Evolutionary conservation across 768 basidiomycete genomes (phyloP), one percentile per base, ranked within the genome.

Genomic region (Leccinum incarnatum): DNA sequence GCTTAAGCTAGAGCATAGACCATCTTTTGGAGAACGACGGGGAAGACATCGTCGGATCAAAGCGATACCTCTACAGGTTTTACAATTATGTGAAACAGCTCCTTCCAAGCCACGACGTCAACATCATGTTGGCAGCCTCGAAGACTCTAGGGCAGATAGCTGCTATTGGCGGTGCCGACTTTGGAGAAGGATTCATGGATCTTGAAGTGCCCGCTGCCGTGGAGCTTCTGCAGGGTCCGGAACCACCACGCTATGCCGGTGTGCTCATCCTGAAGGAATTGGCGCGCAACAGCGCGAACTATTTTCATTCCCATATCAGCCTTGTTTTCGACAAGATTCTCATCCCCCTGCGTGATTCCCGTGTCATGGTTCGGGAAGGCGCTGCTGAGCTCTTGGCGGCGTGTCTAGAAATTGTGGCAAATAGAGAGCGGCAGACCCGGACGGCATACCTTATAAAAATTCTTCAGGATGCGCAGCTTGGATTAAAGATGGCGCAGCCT

Each of bases 241-340:
- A 98, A 70, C 82, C 88, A 27, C 87, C 89, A 2, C 83, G 96
- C 56, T 96, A 97, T 74, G 93, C 93, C 0, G 95, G 95, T 1
- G 95, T 98, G 2, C 83, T 98, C 54, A 91, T 98, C 51, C 74
- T 98, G 40, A 95, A 95, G 75, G 95, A 97, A 73, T 81, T 99
- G 45, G 95, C 97, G 2, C 82, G 86, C 29, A 90, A 94, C 73
- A 95, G 90, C 62, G 89, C 93, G 0, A 84, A 80, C 7, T 88
- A 94, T 66, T 96, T 98, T 74, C 87, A 93, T 66, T 83, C 91
- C 2, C 89, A 93, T 73, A 94, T 98, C 21, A 82, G 83, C 54
- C 81, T 90, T 40, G 90, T 97, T 12, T 88, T 98, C 53, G 94
- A 95, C 71, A 94, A 94, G 73, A 93, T 99, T 55, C 87, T 97